Base-by-base conservation (phyloP, 1,284 basidiomycete species). In the Stygiomarasmius scandens region DNA sequence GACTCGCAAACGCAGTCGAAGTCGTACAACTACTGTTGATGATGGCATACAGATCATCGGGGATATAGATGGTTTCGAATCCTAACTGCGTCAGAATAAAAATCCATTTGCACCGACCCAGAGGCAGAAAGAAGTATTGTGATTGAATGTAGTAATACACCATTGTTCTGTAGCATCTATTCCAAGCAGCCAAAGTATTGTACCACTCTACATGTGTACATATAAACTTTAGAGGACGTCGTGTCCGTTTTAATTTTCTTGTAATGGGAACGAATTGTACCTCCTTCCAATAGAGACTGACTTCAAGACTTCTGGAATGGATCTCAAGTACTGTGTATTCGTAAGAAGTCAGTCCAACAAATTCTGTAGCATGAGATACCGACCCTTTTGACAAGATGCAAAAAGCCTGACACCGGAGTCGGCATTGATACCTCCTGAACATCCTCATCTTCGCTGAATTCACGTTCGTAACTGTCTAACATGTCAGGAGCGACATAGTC, bases 21-120 rank as follows among this genome's bases (percentile, higher is more conserved):
- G 54, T 27, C 54, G 52, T 29, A 60, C 51, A 20, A 27, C 38
- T 16, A 45, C 48, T 25, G 23, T 38, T 14, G 58, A 60, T 46
- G 58, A 60, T 27, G 58, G 58, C 5, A 49, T 60, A 25, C 36
- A 54, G 24, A 36, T 60, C 23, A 50, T 60, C 19, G 58, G 58
- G 8, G 58, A 60, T 51, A 51, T 60, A 20, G 55, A 60, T 38
- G 55, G n/a, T 2, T 60, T 57, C 27, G 55, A 52, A 20, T 43
- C 45, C 25, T 49, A 56, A 11, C 20, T 36, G 11, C 29, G 34
- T 22, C n/a, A 22, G 32, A 44, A n/a, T 11, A 43, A 20, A 25
- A 11, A 20, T 44, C 5, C 16, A 5, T 44, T 23, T 5, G 16
- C 16, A 6, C 5, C 6, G 46, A 24, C 4, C 20, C 22, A n/a